phyloP scores from a whole-genome alignment of 352 stramenopile species.

The Phytophthora kernoviae region DNA sequence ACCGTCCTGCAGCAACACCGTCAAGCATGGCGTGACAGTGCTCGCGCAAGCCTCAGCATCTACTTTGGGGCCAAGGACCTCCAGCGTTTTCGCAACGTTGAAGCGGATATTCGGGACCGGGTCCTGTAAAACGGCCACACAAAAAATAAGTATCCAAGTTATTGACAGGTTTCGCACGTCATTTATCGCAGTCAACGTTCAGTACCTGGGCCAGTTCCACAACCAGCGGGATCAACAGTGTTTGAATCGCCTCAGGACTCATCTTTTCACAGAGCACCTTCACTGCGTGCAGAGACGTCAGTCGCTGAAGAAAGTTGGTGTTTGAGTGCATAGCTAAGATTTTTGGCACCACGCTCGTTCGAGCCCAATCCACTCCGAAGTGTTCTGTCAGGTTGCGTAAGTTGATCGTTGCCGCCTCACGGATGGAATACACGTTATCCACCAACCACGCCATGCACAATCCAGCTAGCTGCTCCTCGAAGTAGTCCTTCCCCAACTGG shows the following conservation, averaged over 20 bases:
- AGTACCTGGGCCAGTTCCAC: constrained; percentile 91
- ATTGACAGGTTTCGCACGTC: background rate
- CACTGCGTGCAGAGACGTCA: constrained; percentile 92
- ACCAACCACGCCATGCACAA: constrained; percentile 97
- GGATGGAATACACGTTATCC: constrained; percentile 98
- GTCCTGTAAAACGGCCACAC: constrained; percentile 53
- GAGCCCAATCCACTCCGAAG: constrained; percentile 97
- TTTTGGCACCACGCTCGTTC: constrained; percentile 92
- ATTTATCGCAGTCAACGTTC: background rate
- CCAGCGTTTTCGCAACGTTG: constrained; percentile 97
- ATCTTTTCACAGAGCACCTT: constrained; percentile 84
- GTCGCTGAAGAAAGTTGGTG: constrained; percentile 93
- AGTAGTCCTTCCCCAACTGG: constrained; percentile 96
- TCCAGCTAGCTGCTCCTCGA: constrained; percentile 93
- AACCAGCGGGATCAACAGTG: constrained; percentile 92
- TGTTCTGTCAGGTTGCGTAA: constrained; percentile 93
- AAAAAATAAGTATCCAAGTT: constrained; percentile 3
- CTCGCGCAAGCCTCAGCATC: constrained; percentile 58
- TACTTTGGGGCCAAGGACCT: constrained; percentile 84
- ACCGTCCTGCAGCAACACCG: constrained; percentile 86
- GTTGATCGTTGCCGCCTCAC: constrained; percentile 96
- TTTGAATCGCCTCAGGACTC: constrained; percentile 75
- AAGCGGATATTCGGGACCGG: constrained; percentile 99
- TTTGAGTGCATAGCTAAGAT: constrained; percentile 95
- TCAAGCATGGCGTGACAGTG: constrained; percentile 88